phyloP scores from a whole-genome alignment of 2,329 filamentous ascomycete species.

The Fusarium compactum region DNA sequence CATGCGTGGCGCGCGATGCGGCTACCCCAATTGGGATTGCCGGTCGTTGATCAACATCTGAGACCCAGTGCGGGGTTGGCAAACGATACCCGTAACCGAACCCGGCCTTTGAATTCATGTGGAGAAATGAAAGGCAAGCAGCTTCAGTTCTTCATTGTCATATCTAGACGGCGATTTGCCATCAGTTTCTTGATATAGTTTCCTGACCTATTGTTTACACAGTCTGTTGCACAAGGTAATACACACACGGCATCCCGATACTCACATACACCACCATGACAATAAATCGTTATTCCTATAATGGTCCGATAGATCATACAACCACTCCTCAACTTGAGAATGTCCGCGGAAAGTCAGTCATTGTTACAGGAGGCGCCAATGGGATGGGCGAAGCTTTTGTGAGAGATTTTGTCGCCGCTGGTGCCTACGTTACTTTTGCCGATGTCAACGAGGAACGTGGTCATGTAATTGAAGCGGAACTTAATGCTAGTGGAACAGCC shows the following conservation, averaged over 20 bases:
- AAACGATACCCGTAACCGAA: background rate
- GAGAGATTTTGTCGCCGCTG: slow-evolving; percentile 51
- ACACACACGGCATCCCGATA: background rate
- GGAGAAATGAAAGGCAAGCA: background rate
- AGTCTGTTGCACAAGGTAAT: background rate
- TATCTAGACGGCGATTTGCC: background rate
- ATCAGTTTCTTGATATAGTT: background rate
- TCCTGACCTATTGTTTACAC: background rate
- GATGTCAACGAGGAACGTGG: slow-evolving; percentile 54
- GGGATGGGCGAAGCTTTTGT: slow-evolving; percentile 56
- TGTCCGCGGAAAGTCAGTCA: slow-evolving; percentile 58
- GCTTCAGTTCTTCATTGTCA: background rate
- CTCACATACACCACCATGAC: slow-evolving; percentile 7
- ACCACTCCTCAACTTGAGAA: slow-evolving; percentile 5
- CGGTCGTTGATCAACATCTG: background rate
- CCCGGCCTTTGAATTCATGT: background rate
- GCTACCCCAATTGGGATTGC: background rate
- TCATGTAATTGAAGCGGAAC: slow-evolving; percentile 48
- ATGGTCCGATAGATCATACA: slow-evolving; percentile 39
- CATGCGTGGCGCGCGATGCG: no score
- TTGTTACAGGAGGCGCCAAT: slow-evolving; percentile 62
- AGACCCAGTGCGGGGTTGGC: background rate
- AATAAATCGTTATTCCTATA: slow-evolving; percentile 35
- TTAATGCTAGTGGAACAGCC: slow-evolving; percentile 41
- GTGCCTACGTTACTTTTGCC: slow-evolving; percentile 57